Percentiles rank a stretch among this genome's conserved stretches.
phyloP scores from a whole-genome alignment of 805 yeast species.

The Teunomyces stri region DNA sequence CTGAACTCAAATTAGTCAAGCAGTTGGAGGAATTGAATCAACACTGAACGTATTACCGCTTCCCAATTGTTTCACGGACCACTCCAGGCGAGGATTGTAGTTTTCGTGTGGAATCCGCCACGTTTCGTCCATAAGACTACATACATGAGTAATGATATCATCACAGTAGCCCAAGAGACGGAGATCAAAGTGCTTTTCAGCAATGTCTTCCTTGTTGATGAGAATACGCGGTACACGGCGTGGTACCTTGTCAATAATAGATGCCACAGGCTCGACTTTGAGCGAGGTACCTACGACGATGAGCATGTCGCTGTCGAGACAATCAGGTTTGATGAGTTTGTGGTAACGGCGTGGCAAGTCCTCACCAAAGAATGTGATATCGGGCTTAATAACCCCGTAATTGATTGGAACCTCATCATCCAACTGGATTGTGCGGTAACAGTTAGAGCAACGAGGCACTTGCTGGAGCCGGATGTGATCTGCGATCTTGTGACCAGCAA shows the following conservation, averaged over 20 bases:
- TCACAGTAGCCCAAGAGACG: constrained; percentile 41
- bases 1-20: constrained; percentile 31
- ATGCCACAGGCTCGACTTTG: constrained; percentile 56
- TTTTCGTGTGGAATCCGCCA: constrained; percentile 24
- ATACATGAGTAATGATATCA: constrained; percentile 35
- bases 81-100: neutral
- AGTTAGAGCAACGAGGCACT: constrained; percentile 54
- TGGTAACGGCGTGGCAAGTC: constrained; percentile 51
- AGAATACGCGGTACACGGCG: constrained; percentile 35
- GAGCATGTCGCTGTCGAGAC: constrained; percentile 71
- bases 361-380: constrained; percentile 81
- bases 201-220: constrained; percentile 38
- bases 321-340: constrained; percentile 44
- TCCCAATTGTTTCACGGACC: neutral
- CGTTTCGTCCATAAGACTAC: constrained; percentile 24
- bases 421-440: constrained; percentile 21
- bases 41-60: neutral
- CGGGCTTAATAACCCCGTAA: constrained; percentile 73
- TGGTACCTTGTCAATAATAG: constrained; percentile 35
- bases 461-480: constrained; percentile 48
- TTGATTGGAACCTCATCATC: constrained; percentile 26
- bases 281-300: constrained; percentile 83
- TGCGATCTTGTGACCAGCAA: constrained; percentile 44
- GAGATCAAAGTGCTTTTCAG: constrained; percentile 38
- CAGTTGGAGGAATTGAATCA: constrained; percentile 11